Evolutionary conservation across 83 land plant genomes (phyloP), one percentile per base, ranked within the genome.

Genomic region (Diphasiastrum complanatum): DNA sequence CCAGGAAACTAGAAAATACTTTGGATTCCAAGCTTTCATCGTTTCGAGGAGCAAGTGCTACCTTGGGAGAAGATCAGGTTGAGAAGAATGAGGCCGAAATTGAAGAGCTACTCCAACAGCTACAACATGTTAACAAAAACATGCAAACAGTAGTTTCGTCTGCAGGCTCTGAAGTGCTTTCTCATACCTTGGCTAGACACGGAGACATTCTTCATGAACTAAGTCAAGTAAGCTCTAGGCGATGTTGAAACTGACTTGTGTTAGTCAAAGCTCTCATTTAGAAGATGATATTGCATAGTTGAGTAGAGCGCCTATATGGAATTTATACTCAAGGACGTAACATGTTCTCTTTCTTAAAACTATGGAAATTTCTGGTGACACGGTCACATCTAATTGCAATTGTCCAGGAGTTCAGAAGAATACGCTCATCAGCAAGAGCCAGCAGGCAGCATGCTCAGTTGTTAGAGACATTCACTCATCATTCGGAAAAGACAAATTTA

Each of bases 1-100:
- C 72, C 2, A 46, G 72, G 27, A 69, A 59, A 43, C 64, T 69
- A 31, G 72, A 69, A n/a, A 69, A 61, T 60, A 66, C 60, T 55
- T 51, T 69, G 12, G 72, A 69, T 59, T 26, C 47, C 45, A 69
- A 69, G 66, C 48, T 69, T 37, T 53, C 66, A 10, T 16, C 66
- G 2, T 69, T 60, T 59, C 64, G 72, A 45, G 34, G 66, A 43
- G 51, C 51, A 38, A 65, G 30, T 57, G 60, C 26, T 22, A n/a
- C n/a, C n/a, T 46, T 52, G 16, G 59, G 28, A 23, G 72, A 61
- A 25, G 43, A 38, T 4, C 52, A 46, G n/a, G 70, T 62, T 20
- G 72, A 69, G 43, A 66, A 61, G 11, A 48, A 23, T 33, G 72
- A 69, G 45, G 72, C 72, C 4, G 65, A 60, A 19, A 69, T 69